Evolutionary conservation across 148 eudicot species (phyloP).

Genomic region (Gaultheria prostrata): DNA sequence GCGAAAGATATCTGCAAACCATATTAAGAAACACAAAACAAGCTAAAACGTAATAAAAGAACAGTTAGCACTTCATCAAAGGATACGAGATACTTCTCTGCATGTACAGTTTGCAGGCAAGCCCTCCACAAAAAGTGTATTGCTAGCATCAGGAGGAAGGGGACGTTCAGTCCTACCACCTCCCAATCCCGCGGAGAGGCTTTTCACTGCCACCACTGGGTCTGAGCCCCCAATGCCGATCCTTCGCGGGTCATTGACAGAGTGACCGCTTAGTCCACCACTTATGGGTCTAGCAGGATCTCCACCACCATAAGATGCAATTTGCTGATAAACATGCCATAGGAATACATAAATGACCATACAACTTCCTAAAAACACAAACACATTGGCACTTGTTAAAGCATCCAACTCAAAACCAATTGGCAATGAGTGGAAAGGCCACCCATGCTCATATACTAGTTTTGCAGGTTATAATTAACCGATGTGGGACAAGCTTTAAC

Average conservation of each 20-base stretch:
- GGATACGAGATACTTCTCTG: slow-evolving; percentile 93
- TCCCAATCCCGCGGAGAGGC: slow-evolving; percentile 42
- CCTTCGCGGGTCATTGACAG: slow-evolving; percentile 45
- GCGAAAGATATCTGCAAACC: slow-evolving; percentile 69
- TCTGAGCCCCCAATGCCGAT: slow-evolving; percentile 42
- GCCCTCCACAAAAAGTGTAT: slow-evolving; percentile 76
- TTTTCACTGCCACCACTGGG: slow-evolving; percentile 35
- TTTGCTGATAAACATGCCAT: slow-evolving; percentile 41
- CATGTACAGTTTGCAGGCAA: slow-evolving; percentile 71
- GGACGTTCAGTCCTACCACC: slow-evolving; percentile 55
- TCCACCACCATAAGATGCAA: slow-evolving; percentile 42
- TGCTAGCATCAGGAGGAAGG: slow-evolving; percentile 80
- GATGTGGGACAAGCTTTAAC: too few species aligned
- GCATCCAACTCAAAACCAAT: too few species aligned
- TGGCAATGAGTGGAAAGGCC: too few species aligned
- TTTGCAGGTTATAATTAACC: too few species aligned
- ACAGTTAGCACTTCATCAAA: slow-evolving; percentile 18
- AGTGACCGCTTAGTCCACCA: slow-evolving; percentile 41
- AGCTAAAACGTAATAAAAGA: not conserved
- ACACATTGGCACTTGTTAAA: not conserved
- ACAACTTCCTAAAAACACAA: not conserved
- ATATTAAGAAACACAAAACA: slow-evolving; percentile 45
- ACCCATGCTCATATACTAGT: too few species aligned
- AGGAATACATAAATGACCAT: slow-evolving; percentile 10
- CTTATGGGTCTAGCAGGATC: slow-evolving; percentile 54